phyloP scores from a whole-genome alignment of 2,329 filamentous ascomycete genomes.

The Cercospora zeae-maydis region DNA sequence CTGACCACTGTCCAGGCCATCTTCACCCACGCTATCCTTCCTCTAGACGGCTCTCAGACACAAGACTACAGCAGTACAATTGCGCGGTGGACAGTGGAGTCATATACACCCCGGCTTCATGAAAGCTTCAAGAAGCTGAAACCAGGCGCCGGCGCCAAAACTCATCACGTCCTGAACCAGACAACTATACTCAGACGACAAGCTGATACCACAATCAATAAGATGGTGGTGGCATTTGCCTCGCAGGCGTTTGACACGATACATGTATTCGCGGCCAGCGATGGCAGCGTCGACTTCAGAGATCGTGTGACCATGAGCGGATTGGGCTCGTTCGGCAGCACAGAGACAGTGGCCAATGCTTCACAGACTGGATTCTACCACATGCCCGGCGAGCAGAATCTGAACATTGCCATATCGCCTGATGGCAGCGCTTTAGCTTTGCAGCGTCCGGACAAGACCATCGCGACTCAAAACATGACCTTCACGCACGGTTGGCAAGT shows the following conservation, averaged over 20 bases:
- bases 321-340: constrained; percentile 58
- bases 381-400: constrained; percentile 55
- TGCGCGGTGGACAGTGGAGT: constrained; percentile 74
- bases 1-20: constrained; percentile 62
- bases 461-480: constrained; percentile 35
- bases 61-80: constrained; percentile 69
- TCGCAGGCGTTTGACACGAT: constrained; percentile 67
- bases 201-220: constrained; percentile 65
- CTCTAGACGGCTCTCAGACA: constrained; percentile 50
- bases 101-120: constrained; percentile 38
- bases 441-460: constrained; percentile 43
- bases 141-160: constrained; percentile 15
- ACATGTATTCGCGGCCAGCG: constrained; percentile 70
- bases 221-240: constrained; percentile 66
- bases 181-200: constrained; percentile 57
- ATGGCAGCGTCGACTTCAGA: constrained; percentile 76
- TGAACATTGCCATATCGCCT: constrained; percentile 47
- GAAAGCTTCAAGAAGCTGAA: constrained; percentile 39
- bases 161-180: constrained; percentile 19
- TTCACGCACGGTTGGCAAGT: constrained; percentile 32
- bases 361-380: constrained; percentile 77
- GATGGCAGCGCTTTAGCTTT: constrained; percentile 47
- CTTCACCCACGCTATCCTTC: constrained; percentile 55
- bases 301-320: constrained; percentile 70
- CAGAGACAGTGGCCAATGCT: constrained; percentile 64